Evolutionary conservation across 2,329 filamentous ascomycete species (phyloP).

Genomic region (Proliferodiscus dingleyae): DNA sequence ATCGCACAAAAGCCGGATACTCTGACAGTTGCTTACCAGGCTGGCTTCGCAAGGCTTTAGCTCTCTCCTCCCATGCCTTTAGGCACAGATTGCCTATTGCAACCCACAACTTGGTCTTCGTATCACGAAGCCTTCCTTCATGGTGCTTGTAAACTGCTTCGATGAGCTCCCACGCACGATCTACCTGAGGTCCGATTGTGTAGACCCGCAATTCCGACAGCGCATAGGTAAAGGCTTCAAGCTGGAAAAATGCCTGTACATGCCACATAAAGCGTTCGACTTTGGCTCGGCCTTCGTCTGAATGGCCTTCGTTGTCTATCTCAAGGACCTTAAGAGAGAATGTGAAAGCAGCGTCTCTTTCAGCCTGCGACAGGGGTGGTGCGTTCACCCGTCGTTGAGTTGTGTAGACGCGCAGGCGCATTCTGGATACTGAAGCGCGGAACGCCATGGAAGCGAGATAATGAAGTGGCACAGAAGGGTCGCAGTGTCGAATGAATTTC

Average conservation of each 20-base stretch:
- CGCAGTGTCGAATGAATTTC: constrained; percentile 36
- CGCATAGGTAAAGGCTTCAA: constrained; percentile 28
- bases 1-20: neutral
- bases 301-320: constrained; percentile 26
- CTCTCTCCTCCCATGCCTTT: constrained; percentile 13
- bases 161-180: constrained; percentile 23
- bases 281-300: neutral
- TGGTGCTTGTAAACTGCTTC: constrained; percentile 20
- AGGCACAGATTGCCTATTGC: constrained; percentile 14
- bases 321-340: constrained; percentile 31
- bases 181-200: constrained; percentile 17
- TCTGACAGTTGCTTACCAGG: neutral
- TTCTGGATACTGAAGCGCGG: constrained; percentile 11
- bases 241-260: constrained; percentile 26
- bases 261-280: constrained; percentile 26
- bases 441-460: constrained; percentile 15
- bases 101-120: constrained; percentile 10
- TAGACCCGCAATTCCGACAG: constrained; percentile 24
- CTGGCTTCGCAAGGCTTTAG: neutral
- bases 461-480: constrained; percentile 35
- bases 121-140: constrained; percentile 10
- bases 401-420: constrained; percentile 16
- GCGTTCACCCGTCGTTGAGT: constrained; percentile 17
- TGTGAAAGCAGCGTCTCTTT: constrained; percentile 23
- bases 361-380: constrained; percentile 12